Percentiles rank a stretch among this genome's conserved stretches.
Conservation (phyloP, 768 basidiomycete species). For the Pleurotus pulmonarius region DNA sequence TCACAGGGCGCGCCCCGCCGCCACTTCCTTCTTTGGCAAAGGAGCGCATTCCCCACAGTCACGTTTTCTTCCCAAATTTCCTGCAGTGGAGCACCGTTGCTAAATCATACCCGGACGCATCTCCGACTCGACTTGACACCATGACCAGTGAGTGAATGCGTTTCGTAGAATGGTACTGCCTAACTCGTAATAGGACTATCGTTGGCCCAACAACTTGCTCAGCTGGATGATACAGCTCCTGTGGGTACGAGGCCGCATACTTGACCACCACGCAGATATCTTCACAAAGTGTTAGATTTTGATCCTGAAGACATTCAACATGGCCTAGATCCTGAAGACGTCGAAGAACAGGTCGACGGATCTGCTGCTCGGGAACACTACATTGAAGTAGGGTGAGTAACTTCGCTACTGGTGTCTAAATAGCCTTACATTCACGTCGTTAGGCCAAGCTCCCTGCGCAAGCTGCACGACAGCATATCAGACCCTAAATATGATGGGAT, state of each 20-base stretch:
- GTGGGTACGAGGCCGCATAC: slow-evolving; percentile 42
- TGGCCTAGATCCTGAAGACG: slow-evolving; percentile 39
- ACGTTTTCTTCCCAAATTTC: not conserved
- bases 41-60: not conserved
- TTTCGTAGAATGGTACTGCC: not conserved
- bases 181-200: slow-evolving; percentile 37
- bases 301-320: slow-evolving; percentile 72
- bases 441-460: slow-evolving; percentile 71
- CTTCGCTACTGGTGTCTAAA: not conserved
- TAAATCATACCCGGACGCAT: too few relatives aligned
- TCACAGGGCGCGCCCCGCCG: too few relatives aligned
- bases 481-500: slow-evolving; percentile 81
- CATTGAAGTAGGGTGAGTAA: slow-evolving; percentile 75
- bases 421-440: not conserved
- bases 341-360: slow-evolving; percentile 27
- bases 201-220: slow-evolving; percentile 77
- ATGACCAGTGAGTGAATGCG: not conserved
- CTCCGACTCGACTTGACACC: too few relatives aligned
- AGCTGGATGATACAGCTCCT: slow-evolving; percentile 70
- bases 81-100: too few relatives aligned
- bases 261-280: slow-evolving; percentile 6
- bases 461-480: slow-evolving; percentile 55
- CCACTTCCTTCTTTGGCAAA: too few relatives aligned
- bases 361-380: slow-evolving; percentile 68
- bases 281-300: slow-evolving; percentile 41